phyloP scores from a whole-genome alignment of 768 basidiomycete species.

The Macrolepiota albuminosa region DNA sequence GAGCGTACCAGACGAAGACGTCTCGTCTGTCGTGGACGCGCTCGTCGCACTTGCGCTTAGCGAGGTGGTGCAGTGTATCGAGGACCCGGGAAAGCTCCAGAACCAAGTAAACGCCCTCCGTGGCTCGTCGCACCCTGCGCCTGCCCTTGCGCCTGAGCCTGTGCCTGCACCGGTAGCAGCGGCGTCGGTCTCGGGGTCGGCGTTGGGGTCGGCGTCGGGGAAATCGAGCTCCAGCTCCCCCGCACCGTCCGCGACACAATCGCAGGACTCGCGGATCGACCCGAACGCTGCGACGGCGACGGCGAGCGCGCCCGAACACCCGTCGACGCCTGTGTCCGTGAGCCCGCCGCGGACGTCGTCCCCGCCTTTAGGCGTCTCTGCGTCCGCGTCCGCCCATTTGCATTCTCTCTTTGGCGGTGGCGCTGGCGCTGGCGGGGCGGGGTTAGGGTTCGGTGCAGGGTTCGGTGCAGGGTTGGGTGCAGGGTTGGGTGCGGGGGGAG shows the following conservation, averaged over 20 bases:
- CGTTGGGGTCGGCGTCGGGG: neutral
- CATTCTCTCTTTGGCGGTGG: too few relatives aligned
- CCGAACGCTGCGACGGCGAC: slow-evolving; percentile 62
- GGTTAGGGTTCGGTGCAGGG: too few relatives aligned
- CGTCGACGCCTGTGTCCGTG: slow-evolving; percentile 79
- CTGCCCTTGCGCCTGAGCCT: too few relatives aligned
- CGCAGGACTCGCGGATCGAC: slow-evolving; percentile 73
- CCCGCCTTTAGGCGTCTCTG: slow-evolving; percentile 15
- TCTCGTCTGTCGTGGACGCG: slow-evolving; percentile 66
- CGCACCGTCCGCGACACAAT: slow-evolving; percentile 47
- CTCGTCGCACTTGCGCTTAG: slow-evolving; percentile 67
- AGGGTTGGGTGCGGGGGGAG: too few relatives aligned
- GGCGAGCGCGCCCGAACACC: slow-evolving; percentile 87
- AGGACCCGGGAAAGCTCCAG: slow-evolving; percentile 61
- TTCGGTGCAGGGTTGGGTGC: too few relatives aligned
- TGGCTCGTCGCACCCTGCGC: slow-evolving; percentile 23
- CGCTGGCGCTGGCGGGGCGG: too few relatives aligned
- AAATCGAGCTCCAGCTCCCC: slow-evolving; percentile 54
- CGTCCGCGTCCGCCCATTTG: too few relatives aligned
- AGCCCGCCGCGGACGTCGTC: slow-evolving; percentile 76
- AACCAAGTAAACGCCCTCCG: slow-evolving; percentile 53
- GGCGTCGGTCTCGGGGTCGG: too few relatives aligned
- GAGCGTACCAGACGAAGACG: slow-evolving; percentile 46
- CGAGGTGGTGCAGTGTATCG: slow-evolving; percentile 73
- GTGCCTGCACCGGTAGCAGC: too few relatives aligned